Evolutionary conservation across 1,284 basidiomycete species (phyloP).

Genomic region (Rhodotorula sp.): DNA sequence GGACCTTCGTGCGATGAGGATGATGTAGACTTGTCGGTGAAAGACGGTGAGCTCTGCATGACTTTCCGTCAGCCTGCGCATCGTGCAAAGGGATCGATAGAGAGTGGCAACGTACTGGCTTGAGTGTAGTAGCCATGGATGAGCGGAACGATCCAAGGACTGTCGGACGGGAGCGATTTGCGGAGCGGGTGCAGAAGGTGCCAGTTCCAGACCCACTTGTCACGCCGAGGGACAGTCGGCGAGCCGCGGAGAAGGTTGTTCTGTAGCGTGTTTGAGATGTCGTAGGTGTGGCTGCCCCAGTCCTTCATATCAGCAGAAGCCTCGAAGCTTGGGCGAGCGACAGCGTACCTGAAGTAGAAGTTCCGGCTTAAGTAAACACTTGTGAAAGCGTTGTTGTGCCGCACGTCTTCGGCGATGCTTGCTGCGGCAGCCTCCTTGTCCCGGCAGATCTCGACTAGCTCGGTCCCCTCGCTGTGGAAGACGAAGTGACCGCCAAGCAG

Average conservation of each 20-base stretch:
- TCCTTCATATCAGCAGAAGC: neutral
- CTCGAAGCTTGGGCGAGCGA: neutral
- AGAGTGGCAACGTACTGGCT: slow-evolving; percentile 67
- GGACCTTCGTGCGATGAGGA: slow-evolving; percentile 88
- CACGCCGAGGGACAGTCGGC: slow-evolving; percentile 57
- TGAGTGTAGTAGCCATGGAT: slow-evolving; percentile 97
- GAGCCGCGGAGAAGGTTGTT: slow-evolving; percentile 69
- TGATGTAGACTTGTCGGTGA: slow-evolving; percentile 86
- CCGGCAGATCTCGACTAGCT: slow-evolving; percentile 65
- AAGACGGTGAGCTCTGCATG: slow-evolving; percentile 79
- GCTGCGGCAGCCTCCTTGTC: neutral
- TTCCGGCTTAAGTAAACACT: slow-evolving; percentile 98
- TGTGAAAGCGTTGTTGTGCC: slow-evolving; percentile 85
- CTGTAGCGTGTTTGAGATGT: slow-evolving; percentile 91
- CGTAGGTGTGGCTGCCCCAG: slow-evolving; percentile 79
- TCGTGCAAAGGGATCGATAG: neutral
- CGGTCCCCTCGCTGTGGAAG: slow-evolving; percentile 93
- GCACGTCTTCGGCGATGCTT: slow-evolving; percentile 43
- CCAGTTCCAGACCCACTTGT: slow-evolving; percentile 95
- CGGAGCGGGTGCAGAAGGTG: slow-evolving; percentile 72
- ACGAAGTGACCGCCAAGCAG: slow-evolving; percentile 94
- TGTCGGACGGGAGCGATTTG: slow-evolving; percentile 54
- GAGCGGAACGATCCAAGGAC: slow-evolving; percentile 85
- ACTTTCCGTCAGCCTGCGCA: neutral
- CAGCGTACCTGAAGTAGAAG: slow-evolving; percentile 88